A percentile compares a stretch with the other conserved stretches of the same genome.
Conservation (phyloP, 2,329 filamentous ascomycete species). For the Curvularia hawaiiensis region DNA sequence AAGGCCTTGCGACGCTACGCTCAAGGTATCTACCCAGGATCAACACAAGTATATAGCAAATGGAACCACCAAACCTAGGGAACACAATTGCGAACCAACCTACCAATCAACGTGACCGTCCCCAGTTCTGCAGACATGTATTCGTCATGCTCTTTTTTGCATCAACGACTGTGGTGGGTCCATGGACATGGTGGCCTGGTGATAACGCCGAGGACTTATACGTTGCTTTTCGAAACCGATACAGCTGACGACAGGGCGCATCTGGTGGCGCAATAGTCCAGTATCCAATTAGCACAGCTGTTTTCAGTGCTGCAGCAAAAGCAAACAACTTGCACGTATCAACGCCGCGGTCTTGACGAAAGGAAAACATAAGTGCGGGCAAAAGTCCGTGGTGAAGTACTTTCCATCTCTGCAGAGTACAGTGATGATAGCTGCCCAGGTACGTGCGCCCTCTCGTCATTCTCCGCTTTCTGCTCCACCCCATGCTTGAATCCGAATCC, state of each 20-base stretch:
- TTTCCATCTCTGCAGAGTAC: background rate
- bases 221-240: constrained; percentile 6
- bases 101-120: background rate
- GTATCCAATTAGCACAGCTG: background rate
- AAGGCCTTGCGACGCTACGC: background rate
- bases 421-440: background rate
- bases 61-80: background rate
- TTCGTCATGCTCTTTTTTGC: background rate
- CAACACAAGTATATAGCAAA: background rate
- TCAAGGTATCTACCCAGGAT: background rate
- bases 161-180: background rate
- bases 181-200: background rate
- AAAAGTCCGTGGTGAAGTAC: background rate
- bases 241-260: background rate
- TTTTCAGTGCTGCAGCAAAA: background rate
- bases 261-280: background rate
- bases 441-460: constrained; percentile 16
- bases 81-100: background rate
- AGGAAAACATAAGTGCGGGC: background rate
- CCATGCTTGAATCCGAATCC: constrained; percentile 1
- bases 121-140: background rate
- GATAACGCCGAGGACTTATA: background rate
- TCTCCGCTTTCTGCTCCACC: constrained; percentile 8
- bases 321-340: background rate
- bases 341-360: background rate